Evolutionary conservation across 140 eudicot genomes (phyloP).

Genomic region (Senecio squalidus): DNA sequence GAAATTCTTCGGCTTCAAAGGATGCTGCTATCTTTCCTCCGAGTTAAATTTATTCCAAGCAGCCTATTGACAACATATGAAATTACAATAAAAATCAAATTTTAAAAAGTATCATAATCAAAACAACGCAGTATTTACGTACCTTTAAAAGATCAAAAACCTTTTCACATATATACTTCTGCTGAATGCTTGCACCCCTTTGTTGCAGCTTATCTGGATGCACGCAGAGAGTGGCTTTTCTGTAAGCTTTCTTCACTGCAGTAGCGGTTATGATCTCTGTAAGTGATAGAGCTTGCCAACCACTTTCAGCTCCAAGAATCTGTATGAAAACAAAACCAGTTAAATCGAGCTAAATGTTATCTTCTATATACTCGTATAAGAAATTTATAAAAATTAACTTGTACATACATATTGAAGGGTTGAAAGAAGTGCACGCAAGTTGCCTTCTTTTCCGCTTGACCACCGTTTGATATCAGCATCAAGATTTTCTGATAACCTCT

Average conservation of each 20-base stretch:
- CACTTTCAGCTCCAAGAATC: constrained; percentile 89
- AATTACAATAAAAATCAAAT: neutral
- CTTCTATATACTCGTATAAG: neutral
- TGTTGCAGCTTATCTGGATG: constrained; percentile 99
- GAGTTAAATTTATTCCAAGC: constrained; percentile 87
- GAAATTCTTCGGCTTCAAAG: constrained; percentile 2
- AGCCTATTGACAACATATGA: constrained; percentile 40
- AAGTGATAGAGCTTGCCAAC: constrained; percentile 87
- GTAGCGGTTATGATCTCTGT: constrained; percentile 70
- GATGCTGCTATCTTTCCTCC: constrained; percentile 65
- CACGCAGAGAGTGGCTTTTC: constrained; percentile 91
- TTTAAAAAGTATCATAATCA: neutral
- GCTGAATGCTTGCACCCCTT: constrained; percentile 92
- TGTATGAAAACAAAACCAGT: constrained; percentile 25
- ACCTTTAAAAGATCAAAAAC: constrained; percentile 99
- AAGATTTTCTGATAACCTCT: constrained; percentile 77
- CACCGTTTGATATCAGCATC: constrained; percentile 96
- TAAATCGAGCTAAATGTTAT: neutral
- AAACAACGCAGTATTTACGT: neutral
- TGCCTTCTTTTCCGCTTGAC: constrained; percentile 94
- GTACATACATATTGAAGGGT: constrained; percentile 87
- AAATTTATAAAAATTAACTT: neutral
- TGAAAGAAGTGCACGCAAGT: constrained; percentile 98
- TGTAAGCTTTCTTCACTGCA: constrained; percentile 95
- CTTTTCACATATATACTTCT: constrained; percentile 93